A percentile compares a stretch with the other conserved stretches of the same genome.
These are phyloP conservation scores for Monilinia laxa DNA, from an alignment of 2,329 filamentous ascomycete genomes.

Conservation along the genomic window DNA sequence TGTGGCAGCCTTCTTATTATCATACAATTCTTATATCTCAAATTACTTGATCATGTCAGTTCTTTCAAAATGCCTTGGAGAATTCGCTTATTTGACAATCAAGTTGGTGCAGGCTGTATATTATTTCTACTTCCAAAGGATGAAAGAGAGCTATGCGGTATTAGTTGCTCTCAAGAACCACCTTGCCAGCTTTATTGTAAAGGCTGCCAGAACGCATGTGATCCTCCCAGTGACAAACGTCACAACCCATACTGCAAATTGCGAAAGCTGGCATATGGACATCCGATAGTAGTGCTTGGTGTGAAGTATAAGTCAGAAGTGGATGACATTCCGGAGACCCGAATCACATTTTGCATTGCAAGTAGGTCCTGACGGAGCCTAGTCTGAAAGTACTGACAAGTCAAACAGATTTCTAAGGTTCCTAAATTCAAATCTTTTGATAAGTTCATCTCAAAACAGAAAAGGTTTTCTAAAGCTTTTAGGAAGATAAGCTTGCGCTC, in stretches of 20 bases:
- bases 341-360: constrained; percentile 6
- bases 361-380: neutral
- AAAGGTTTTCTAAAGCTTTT: too few relatives aligned
- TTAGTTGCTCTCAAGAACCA: neutral
- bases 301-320: neutral
- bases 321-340: too few relatives aligned
- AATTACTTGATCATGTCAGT: neutral
- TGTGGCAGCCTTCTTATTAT: too few relatives aligned
- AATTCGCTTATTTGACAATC: too few relatives aligned
- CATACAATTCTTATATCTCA: too few relatives aligned
- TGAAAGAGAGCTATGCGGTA: neutral
- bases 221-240: too few relatives aligned
- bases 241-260: neutral
- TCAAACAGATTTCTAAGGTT: too few relatives aligned
- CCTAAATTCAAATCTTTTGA: too few relatives aligned
- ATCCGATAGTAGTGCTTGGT: constrained; percentile 1
- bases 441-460: too few relatives aligned
- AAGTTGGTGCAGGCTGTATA: neutral
- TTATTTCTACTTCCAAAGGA: neutral
- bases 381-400: too few relatives aligned
- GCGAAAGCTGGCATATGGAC: neutral
- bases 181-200: neutral
- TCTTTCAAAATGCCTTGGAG: neutral
- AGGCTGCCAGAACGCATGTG: neutral
- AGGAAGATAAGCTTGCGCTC: neutral